Conservation (phyloP, 345 rosid genomes). For the Murraya paniculata region DNA sequence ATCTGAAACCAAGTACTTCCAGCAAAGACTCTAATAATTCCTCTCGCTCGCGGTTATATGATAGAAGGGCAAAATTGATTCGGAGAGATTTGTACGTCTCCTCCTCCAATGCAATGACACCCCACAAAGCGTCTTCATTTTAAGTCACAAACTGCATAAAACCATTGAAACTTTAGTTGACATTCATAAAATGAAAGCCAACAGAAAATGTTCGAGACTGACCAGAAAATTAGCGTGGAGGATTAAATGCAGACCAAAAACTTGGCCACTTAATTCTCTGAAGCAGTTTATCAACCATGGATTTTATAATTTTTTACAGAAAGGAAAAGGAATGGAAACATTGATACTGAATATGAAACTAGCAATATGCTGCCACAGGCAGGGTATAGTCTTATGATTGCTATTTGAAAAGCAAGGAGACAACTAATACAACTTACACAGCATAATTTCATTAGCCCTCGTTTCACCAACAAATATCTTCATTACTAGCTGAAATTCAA, state of each 20-base stretch:
- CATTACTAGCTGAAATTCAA: background rate
- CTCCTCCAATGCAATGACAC: background rate
- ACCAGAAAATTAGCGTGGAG: background rate
- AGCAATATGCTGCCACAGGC: background rate
- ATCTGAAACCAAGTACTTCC: background rate
- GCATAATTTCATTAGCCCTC: background rate
- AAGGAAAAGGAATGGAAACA: background rate
- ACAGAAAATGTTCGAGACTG: background rate
- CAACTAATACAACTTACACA: background rate
- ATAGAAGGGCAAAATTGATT: background rate
- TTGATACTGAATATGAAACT: background rate
- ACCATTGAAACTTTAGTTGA: background rate
- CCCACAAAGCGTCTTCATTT: background rate
- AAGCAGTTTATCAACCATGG: conserved; percentile 52
- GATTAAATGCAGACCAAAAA: background rate
- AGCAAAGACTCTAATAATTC: background rate
- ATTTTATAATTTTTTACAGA: background rate
- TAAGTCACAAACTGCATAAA: background rate
- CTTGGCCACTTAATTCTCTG: conserved; percentile 45
- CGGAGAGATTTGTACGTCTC: background rate
- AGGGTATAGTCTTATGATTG: background rate
- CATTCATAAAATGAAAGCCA: background rate
- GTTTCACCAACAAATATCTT: background rate
- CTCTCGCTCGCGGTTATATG: background rate
- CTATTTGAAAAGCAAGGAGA: background rate